A percentile compares a stretch with the other conserved stretches of the same genome.
Conservation (phyloP, 2,329 filamentous ascomycete species). For the Fusarium sp. region DNA sequence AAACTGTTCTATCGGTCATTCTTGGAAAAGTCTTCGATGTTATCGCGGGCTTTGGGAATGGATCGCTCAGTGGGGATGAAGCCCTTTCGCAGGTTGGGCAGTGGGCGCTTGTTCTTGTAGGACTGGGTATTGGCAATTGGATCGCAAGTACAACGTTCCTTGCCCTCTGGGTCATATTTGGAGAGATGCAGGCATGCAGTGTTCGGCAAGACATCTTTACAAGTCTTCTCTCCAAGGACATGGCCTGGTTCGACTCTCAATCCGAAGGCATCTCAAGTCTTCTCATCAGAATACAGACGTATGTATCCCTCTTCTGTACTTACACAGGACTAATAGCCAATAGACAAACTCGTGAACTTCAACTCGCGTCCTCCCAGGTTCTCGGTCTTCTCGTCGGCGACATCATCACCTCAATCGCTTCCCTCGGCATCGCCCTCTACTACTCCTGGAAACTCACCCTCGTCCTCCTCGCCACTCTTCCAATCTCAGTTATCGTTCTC, state of each 20-base stretch:
- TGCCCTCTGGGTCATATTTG: conserved; percentile 77
- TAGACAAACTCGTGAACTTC: conserved; percentile 85
- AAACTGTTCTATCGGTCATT: conserved; percentile 73
- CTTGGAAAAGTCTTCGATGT: conserved; percentile 79
- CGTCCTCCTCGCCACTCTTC: conserved; percentile 78
- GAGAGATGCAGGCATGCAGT: conserved; percentile 79
- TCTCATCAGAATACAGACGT: conserved; percentile 79
- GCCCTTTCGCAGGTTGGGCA: conserved; percentile 66
- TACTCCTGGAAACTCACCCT: conserved; percentile 87
- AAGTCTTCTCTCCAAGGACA: conserved; percentile 75
- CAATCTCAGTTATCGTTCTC: conserved; percentile 71
- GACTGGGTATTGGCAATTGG: conserved; percentile 73
- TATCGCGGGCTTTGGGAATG: conserved; percentile 73
- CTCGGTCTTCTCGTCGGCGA: conserved; percentile 76
- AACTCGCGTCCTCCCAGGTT: conserved; percentile 81
- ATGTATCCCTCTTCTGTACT: conserved; percentile 43
- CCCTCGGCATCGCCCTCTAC: conserved; percentile 77
- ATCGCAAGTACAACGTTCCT: conserved; percentile 74
- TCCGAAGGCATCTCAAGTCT: conserved; percentile 77
- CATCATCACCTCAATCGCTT: conserved; percentile 69
- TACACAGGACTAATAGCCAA: neutral
- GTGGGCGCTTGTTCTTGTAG: conserved; percentile 71
- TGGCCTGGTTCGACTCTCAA: conserved; percentile 83
- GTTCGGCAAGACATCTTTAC: conserved; percentile 73
- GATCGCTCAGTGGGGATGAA: conserved; percentile 56